These are phyloP conservation scores for Aureobasidium subglaciale DNA, from an alignment of 2,329 filamentous ascomycete genomes.

Conservation along the genomic window DNA sequence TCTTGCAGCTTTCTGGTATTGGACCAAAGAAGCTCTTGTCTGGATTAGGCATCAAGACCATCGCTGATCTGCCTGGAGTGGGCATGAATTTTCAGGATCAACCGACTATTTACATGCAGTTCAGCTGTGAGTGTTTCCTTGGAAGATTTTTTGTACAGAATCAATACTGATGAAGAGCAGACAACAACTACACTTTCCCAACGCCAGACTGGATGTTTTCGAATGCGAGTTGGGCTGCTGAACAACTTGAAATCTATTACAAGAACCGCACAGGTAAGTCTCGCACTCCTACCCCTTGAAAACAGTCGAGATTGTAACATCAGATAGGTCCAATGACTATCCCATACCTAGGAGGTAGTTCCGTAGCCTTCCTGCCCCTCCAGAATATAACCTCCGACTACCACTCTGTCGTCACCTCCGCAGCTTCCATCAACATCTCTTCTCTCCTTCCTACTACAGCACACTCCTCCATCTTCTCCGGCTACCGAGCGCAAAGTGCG, in stretches of 20 bases:
- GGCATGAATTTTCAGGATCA: constrained; percentile 31
- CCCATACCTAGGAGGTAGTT: constrained; percentile 26
- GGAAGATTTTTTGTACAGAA: neutral
- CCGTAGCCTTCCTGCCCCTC: constrained; percentile 20
- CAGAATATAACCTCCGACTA: constrained; percentile 15
- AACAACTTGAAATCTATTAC: neutral
- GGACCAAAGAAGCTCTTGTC: constrained; percentile 19
- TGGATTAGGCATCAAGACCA: constrained; percentile 23
- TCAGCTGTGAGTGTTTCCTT: constrained; percentile 7
- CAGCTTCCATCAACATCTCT: constrained; percentile 16
- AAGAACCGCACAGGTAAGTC: neutral
- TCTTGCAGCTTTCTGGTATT: constrained; percentile 31
- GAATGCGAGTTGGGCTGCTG: constrained; percentile 15
- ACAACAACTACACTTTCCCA: constrained; percentile 19
- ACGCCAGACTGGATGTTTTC: constrained; percentile 27
- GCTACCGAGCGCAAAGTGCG: constrained; percentile 42
- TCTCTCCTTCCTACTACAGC: constrained; percentile 21
- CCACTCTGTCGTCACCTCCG: constrained; percentile 9
- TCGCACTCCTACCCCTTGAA: constrained; percentile 23
- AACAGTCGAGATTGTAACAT: no score
- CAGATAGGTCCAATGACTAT: constrained; percentile 23
- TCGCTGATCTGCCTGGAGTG: constrained; percentile 27
- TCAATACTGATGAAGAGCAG: constrained; percentile 15
- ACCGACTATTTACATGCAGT: constrained; percentile 2
- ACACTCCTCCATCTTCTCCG: constrained; percentile 36